Percentiles rank a stretch among this genome's conserved stretches.
Conservation (phyloP, 257 asterid species). For the Solanum tarapatanum region DNA sequence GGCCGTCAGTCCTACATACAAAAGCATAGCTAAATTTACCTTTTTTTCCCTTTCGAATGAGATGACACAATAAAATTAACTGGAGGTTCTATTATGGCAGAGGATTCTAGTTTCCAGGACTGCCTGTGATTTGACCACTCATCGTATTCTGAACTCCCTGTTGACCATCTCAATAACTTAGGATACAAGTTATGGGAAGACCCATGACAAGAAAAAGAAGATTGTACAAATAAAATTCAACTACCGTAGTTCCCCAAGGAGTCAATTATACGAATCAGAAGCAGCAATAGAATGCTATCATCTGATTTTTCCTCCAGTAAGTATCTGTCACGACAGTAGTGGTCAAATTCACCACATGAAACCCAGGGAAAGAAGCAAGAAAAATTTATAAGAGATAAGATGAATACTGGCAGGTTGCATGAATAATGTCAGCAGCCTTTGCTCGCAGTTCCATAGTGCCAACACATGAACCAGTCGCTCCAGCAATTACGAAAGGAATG, state of each 20-base stretch:
- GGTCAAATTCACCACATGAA: conserved; percentile 10
- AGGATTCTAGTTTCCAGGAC: conserved; percentile 90
- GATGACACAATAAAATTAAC: conserved; percentile 72
- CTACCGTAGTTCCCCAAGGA: conserved; percentile 87
- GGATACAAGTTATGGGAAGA: neutral
- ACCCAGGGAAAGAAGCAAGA: conserved; percentile 7
- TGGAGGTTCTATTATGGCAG: conserved; percentile 87
- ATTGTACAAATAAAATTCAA: neutral
- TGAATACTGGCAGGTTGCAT: conserved; percentile 75
- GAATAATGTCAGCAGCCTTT: conserved; percentile 78
- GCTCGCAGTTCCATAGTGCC: conserved; percentile 81
- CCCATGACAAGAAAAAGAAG: neutral
- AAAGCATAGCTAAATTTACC: conserved; percentile 31
- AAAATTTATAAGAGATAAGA: conserved; percentile 2
- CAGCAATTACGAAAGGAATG: conserved; percentile 71
- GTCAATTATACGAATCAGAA: conserved; percentile 87
- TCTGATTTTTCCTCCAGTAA: conserved; percentile 90
- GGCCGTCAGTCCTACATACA: neutral
- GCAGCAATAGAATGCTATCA: conserved; percentile 88
- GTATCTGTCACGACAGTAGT: conserved; percentile 41
- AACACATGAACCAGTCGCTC: conserved; percentile 88
- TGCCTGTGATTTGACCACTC: conserved; percentile 97
- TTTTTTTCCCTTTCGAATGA: conserved; percentile 86
- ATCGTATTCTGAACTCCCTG: conserved; percentile 95
- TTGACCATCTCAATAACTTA: conserved; percentile 1